These are phyloP conservation scores for Ambispora gerdemannii DNA, from an alignment of 192 early-diverging fungal species.

Conservation along the genomic window DNA sequence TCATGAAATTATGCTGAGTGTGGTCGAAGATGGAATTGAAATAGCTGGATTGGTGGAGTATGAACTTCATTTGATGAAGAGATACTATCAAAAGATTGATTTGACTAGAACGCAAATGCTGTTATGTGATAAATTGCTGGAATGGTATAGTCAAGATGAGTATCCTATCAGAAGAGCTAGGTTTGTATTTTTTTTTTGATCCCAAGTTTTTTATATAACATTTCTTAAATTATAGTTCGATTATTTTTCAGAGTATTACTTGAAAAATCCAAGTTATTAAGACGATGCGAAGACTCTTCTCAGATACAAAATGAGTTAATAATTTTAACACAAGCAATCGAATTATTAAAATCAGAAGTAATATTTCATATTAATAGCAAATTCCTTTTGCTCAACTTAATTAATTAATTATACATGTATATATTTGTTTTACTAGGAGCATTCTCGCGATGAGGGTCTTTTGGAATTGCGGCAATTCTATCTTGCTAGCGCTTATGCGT, in stretches of 20 bases:
- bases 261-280: constrained; percentile 31
- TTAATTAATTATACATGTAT: too few species aligned
- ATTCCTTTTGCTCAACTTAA: too few species aligned
- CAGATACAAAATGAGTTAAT: constrained; percentile 25
- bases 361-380: background rate
- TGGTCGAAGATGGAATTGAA: background rate
- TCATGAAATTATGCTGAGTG: constrained; percentile 11
- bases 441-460: constrained; percentile 42
- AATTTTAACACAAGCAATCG: constrained; percentile 36
- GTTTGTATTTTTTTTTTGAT: background rate
- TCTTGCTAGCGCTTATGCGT: constrained; percentile 57
- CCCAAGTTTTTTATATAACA: background rate
- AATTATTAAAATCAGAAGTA: constrained; percentile 37
- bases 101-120: background rate
- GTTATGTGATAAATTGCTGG: constrained; percentile 11
- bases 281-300: background rate
- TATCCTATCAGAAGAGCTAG: constrained; percentile 40
- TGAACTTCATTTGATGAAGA: constrained; percentile 16
- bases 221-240: background rate
- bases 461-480: constrained; percentile 49
- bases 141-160: constrained; percentile 12
- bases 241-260: constrained; percentile 29
- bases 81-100: constrained; percentile 6
- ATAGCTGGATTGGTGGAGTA: constrained; percentile 30
- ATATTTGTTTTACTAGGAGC: too few species aligned